A percentile compares a stretch with the other conserved stretches of the same genome.
Conservation (phyloP, 495 filamentous ascomycete species). For the Hypoxylon lenormandii region DNA sequence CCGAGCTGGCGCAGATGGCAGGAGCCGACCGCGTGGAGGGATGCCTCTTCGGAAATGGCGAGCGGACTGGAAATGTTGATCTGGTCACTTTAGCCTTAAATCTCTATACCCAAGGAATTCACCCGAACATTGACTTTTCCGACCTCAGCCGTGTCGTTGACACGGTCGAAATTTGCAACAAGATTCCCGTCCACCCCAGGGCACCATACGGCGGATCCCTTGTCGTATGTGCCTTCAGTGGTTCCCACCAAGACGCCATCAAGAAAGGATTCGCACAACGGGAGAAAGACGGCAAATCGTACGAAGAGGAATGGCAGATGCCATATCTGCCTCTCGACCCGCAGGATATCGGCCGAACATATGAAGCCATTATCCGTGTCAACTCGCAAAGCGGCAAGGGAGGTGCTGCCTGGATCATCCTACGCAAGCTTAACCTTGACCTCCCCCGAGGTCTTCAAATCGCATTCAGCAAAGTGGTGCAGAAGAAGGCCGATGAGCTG, state of each 20-base stretch:
- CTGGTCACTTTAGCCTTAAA: slow-evolving; percentile 94
- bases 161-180: slow-evolving; percentile 90
- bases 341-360: slow-evolving; percentile 91
- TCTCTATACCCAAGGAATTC: slow-evolving; percentile 93
- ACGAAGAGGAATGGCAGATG: slow-evolving; percentile 74
- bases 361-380: slow-evolving; percentile 97
- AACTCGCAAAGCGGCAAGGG: slow-evolving; percentile 97
- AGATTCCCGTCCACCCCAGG: slow-evolving; percentile 90
- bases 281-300: slow-evolving; percentile 66
- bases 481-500: slow-evolving; percentile 76
- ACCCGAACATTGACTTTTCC: slow-evolving; percentile 90
- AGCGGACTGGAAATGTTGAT: slow-evolving; percentile 96
- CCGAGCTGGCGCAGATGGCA: slow-evolving; percentile 96
- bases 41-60: slow-evolving; percentile 94
- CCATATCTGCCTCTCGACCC: slow-evolving; percentile 96
- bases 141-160: slow-evolving; percentile 89
- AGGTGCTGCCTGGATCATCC: slow-evolving; percentile 93
- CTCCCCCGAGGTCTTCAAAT: slow-evolving; percentile 92
- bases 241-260: slow-evolving; percentile 96
- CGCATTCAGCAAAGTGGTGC: slow-evolving; percentile 88
- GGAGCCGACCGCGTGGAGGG: slow-evolving; percentile 95
- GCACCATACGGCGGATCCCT: slow-evolving; percentile 90
- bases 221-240: slow-evolving; percentile 89
- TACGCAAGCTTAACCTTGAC: slow-evolving; percentile 87
- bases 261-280: slow-evolving; percentile 92